These are phyloP conservation scores for Pestalotiopsis sp. DNA, from an alignment of 2,329 filamentous ascomycete species.

Conservation along the genomic window DNA sequence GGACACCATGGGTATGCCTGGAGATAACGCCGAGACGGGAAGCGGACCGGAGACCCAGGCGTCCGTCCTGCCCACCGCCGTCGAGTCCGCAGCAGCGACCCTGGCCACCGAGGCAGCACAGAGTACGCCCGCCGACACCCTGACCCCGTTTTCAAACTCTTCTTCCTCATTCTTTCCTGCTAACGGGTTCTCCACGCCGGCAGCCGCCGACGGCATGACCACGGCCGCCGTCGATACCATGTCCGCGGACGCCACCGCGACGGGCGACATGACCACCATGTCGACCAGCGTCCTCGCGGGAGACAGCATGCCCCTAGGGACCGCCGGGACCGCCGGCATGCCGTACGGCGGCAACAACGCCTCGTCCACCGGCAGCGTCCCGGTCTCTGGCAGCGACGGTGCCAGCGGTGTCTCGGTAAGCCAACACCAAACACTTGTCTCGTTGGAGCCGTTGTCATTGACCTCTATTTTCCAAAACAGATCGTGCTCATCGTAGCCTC, in stretches of 20 bases:
- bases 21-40: not conserved
- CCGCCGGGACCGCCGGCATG: not conserved
- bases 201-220: not conserved
- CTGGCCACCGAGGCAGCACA: constrained; percentile 11
- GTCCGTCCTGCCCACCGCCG: constrained; percentile 1
- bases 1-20: constrained; percentile 11
- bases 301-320: constrained; percentile 11
- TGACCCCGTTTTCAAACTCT: not conserved
- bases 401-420: constrained; percentile 25
- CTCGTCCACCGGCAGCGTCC: constrained; percentile 17
- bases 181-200: not conserved
- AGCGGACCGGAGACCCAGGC: constrained; percentile 12
- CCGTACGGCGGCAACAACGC: constrained; percentile 11
- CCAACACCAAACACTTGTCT: not conserved
- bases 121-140: not conserved
- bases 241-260: constrained; percentile 2
- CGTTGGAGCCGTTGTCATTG: not conserved
- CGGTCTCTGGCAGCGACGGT: constrained; percentile 18
- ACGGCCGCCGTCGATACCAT: constrained; percentile 4
- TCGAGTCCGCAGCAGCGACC: constrained; percentile 4
- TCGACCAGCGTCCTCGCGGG: constrained; percentile 1
- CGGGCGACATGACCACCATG: constrained; percentile 6
- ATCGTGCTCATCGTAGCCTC: constrained; percentile 21
- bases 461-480: not conserved
- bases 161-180: not conserved